phyloP scores from a whole-genome alignment of 179 eudicot genomes.

The Patellifolia procumbens region DNA sequence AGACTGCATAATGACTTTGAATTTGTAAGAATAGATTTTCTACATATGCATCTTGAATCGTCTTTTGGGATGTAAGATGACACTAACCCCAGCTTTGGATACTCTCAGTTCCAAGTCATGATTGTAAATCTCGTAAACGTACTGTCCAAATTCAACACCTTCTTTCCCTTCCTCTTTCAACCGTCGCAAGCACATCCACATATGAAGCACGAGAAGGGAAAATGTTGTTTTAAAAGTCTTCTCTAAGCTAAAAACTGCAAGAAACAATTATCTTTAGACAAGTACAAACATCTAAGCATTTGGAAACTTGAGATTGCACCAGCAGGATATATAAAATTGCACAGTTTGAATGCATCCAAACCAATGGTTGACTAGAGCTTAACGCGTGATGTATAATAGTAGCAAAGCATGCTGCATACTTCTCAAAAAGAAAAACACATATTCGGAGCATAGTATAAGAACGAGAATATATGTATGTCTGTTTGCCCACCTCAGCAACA shows the following conservation, averaged over 20 bases:
- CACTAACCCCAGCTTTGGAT: conserved; percentile 97
- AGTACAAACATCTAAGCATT: background rate
- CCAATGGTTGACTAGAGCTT: too few relatives aligned
- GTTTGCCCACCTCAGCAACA: too few relatives aligned
- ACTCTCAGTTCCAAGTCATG: conserved; percentile 96
- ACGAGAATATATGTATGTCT: too few relatives aligned
- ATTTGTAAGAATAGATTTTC: background rate
- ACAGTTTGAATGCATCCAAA: too few relatives aligned
- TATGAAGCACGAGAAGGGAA: conserved; percentile 88
- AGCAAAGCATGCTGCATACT: too few relatives aligned
- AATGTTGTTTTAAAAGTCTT: conserved; percentile 87
- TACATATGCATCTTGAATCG: background rate
- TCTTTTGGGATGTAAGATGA: conserved; percentile 10
- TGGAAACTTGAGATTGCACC: too few relatives aligned
- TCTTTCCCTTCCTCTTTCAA: conserved; percentile 89
- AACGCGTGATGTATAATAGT: too few relatives aligned
- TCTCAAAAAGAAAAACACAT: too few relatives aligned
- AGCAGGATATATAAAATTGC: background rate
- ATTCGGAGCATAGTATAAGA: too few relatives aligned
- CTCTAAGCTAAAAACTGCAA: conserved; percentile 92
- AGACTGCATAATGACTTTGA: background rate
- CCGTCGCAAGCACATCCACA: conserved; percentile 94
- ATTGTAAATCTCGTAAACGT: conserved; percentile 88
- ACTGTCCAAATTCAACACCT: conserved; percentile 93
- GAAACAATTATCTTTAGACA: conserved; percentile 18